Evolutionary conservation across 2,329 filamentous ascomycete genomes (phyloP), one percentile per base, ranked within the genome.

Genomic region (Graphium sp.): DNA sequence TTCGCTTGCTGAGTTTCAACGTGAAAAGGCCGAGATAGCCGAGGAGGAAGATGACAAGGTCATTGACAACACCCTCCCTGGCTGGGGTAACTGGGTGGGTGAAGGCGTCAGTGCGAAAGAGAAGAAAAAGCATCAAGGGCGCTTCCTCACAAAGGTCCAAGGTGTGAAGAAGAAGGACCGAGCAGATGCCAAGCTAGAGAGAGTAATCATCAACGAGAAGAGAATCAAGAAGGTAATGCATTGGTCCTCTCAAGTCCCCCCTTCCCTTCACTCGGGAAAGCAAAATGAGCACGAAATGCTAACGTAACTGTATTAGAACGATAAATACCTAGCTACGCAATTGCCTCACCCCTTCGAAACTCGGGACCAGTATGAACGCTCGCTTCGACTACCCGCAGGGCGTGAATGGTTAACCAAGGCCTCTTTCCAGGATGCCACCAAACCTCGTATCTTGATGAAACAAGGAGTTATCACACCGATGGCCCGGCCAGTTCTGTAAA

Each of bases 341-440:
- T 60, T 98, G 28, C 89, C 89, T 28, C 81, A 91, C 53, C 75
- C 74, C n/a, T 95, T 84, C 51, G 87, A 94, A 60, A 82, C 68
- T 17, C 67, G 66, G 40, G 67, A 79, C 45, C 84, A 94, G 59
- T 95, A 95, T 54, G 89, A 98, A 60, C 63, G 87, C 28, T 80
- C 78, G 37, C 58, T 95, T 33, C 66, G 87, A 24, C 55, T 94
- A 39, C 89, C 89, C 2, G 71, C 95, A 35, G 89, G 89, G 2
- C 82, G 79, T 11, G 87, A 98, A 53, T 98, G 87, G 85, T 74
- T 75, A 40, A 95, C 87, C n/a, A 94, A 93, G 66, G 74, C 83
- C 58, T 83, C 79, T 10, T 89, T 89, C 65, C 85, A 95, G 60
- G 72, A 78, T 41, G 70, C 70, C 35, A 92, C 80, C 34, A 92